A percentile compares a stretch with the other conserved stretches of the same genome.
phyloP scores from a whole-genome alignment of 176 grass and related monocot species.

The Miscanthus lutarioriparius region DNA sequence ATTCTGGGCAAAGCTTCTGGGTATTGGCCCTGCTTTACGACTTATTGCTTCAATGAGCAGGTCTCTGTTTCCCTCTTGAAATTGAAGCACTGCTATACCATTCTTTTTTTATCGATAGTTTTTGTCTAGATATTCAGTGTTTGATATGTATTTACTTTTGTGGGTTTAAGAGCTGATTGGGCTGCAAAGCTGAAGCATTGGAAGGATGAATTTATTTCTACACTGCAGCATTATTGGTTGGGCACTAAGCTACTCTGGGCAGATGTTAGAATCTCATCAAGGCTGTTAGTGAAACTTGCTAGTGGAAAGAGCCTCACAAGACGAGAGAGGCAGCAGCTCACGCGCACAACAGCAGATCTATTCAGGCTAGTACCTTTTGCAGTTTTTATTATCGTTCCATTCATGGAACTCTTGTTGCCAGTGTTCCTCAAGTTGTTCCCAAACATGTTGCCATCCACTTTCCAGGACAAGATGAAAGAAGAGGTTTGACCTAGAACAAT shows the following conservation, averaged over 20 bases:
- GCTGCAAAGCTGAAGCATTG: slow-evolving; percentile 79
- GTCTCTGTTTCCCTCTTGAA: slow-evolving; percentile 38
- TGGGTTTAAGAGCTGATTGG: slow-evolving; percentile 69
- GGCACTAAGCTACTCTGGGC: slow-evolving; percentile 71
- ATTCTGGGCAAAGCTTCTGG: slow-evolving; percentile 71
- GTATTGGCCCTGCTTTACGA: slow-evolving; percentile 75
- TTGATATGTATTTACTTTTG: slow-evolving; percentile 44
- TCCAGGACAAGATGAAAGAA: slow-evolving; percentile 92
- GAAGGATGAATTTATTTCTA: slow-evolving; percentile 92
- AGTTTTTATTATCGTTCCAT: slow-evolving; percentile 88
- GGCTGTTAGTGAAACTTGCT: slow-evolving; percentile 89
- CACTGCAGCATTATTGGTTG: slow-evolving; percentile 92
- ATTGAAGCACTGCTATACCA: slow-evolving; percentile 14
- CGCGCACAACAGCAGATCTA: slow-evolving; percentile 87
- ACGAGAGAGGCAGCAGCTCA: slow-evolving; percentile 87
- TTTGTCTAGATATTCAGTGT: slow-evolving; percentile 19
- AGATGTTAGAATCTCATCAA: slow-evolving; percentile 92
- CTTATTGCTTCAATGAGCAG: slow-evolving; percentile 94
- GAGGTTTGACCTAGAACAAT: slow-evolving; percentile 51
- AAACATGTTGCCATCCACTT: slow-evolving; percentile 97
- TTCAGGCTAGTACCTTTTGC: slow-evolving; percentile 91
- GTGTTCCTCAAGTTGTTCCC: slow-evolving; percentile 93
- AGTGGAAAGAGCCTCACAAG: slow-evolving; percentile 79
- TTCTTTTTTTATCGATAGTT: slow-evolving; percentile 23
- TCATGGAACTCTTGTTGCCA: slow-evolving; percentile 93